phyloP scores from a whole-genome alignment of 1,284 basidiomycete genomes.

The Tilletia walkeri region DNA sequence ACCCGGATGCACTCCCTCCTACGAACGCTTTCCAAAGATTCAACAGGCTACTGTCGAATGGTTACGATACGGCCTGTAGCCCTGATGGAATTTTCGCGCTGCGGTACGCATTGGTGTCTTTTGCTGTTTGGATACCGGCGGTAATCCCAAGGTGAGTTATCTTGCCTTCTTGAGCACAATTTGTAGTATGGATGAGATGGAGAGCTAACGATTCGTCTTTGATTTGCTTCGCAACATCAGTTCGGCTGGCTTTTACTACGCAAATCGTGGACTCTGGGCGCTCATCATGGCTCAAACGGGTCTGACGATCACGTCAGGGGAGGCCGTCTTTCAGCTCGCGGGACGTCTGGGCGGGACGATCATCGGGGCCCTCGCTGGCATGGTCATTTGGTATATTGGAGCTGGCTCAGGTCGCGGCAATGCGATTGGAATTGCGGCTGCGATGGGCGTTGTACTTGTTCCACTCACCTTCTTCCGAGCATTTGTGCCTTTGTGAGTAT shows the following conservation, averaged over 20 bases:
- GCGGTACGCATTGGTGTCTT: conserved; percentile 63
- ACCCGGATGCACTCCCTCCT: conserved; percentile 25
- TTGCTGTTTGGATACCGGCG: conserved; percentile 65
- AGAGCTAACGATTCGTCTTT: neutral
- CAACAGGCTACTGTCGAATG: conserved; percentile 22
- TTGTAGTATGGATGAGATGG: neutral
- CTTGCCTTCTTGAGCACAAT: neutral
- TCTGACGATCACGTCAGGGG: conserved; percentile 61
- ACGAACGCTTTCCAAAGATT: conserved; percentile 22
- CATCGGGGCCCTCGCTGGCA: conserved; percentile 61
- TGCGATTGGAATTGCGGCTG: conserved; percentile 64
- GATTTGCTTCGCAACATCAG: neutral
- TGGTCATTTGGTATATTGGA: conserved; percentile 66
- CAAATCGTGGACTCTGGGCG: conserved; percentile 64
- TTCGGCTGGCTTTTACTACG: conserved; percentile 55
- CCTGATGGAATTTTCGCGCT: conserved; percentile 63
- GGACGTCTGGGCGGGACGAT: conserved; percentile 61
- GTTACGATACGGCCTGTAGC: conserved; percentile 26
- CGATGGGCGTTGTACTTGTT: conserved; percentile 61
- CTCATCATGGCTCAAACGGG: conserved; percentile 70
- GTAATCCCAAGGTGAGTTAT: conserved; percentile 56
- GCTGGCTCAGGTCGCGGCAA: conserved; percentile 62
- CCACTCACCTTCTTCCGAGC: conserved; percentile 63
- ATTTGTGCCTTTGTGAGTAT: conserved; percentile 64
- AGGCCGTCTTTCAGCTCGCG: conserved; percentile 57